Evolutionary conservation across 805 yeast genomes (phyloP).

Genomic region (Nakazawaea holstii): DNA sequence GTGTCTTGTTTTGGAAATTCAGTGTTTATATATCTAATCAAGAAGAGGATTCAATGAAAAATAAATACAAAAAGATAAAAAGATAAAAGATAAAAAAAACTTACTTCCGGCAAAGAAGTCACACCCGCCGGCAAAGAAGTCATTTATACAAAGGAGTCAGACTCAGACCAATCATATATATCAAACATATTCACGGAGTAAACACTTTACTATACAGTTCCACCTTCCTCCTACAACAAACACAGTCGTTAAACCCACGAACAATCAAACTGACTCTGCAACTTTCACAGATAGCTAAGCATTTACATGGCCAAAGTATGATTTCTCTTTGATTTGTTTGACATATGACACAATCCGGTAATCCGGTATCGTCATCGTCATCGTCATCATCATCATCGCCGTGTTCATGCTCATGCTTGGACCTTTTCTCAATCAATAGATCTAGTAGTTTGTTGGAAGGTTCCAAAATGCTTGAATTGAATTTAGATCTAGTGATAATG

Average conservation of each 20-base stretch:
- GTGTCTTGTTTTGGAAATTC: too few species aligned
- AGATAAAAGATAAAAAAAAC: too few species aligned
- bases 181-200: slow-evolving; percentile 35
- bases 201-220: slow-evolving; percentile 59
- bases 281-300: slow-evolving; percentile 82
- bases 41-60: too few species aligned
- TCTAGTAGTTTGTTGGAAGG: slow-evolving; percentile 19
- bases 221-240: slow-evolving; percentile 76
- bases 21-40: too few species aligned
- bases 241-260: slow-evolving; percentile 73
- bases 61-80: too few species aligned
- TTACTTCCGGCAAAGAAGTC: too few species aligned
- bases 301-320: slow-evolving; percentile 89
- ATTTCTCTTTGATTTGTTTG: slow-evolving; percentile 69
- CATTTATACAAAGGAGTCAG: too few species aligned
- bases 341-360: slow-evolving; percentile 72
- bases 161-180: too few species aligned
- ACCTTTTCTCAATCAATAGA: slow-evolving; percentile 19
- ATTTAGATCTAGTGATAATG: slow-evolving; percentile 23
- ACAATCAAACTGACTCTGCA: slow-evolving; percentile 72
- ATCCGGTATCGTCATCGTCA: slow-evolving; percentile 26
- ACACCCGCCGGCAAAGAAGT: too few species aligned
- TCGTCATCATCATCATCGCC: slow-evolving; percentile 17
- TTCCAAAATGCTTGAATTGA: slow-evolving; percentile 19
- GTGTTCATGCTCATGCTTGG: not conserved